These are phyloP conservation scores for Allium fistulosum DNA, from an alignment of 106 monocot species.

Conservation along the genomic window DNA sequence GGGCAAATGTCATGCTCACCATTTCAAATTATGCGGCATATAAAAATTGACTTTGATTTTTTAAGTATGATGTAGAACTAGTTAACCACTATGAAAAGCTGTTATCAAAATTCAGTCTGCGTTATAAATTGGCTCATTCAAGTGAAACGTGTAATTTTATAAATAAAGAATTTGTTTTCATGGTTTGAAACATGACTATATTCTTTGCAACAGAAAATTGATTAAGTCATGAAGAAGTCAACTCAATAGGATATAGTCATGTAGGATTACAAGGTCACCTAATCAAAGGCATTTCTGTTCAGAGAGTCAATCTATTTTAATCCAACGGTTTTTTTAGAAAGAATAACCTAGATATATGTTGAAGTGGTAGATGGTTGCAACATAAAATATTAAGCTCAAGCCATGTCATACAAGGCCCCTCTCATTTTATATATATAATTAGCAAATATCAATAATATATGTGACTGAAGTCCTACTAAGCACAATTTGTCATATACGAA, in stretches of 20 bases:
- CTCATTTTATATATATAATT: not conserved
- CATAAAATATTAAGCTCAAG: constrained; percentile 10
- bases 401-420: constrained; percentile 10
- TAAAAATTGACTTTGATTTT: not conserved
- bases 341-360: constrained; percentile 9
- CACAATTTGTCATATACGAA: not conserved
- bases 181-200: not conserved
- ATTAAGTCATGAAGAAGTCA: not conserved
- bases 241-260: not conserved
- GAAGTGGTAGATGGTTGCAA: not conserved
- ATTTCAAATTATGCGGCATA: not conserved
- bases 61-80: not conserved
- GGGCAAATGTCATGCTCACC: not conserved
- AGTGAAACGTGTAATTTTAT: not conserved
- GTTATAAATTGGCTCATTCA: not conserved
- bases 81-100: not conserved
- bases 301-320: constrained; percentile 4
- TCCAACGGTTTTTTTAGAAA: constrained; percentile 17
- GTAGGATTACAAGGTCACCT: constrained; percentile 13
- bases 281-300: constrained; percentile 8
- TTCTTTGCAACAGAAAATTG: not conserved
- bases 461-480: not conserved
- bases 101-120: not conserved
- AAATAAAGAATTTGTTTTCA: not conserved
- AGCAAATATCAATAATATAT: not conserved